Base-by-base conservation (phyloP, 2,329 filamentous ascomycete species). In the Torrubiellomyces zombiae region DNA sequence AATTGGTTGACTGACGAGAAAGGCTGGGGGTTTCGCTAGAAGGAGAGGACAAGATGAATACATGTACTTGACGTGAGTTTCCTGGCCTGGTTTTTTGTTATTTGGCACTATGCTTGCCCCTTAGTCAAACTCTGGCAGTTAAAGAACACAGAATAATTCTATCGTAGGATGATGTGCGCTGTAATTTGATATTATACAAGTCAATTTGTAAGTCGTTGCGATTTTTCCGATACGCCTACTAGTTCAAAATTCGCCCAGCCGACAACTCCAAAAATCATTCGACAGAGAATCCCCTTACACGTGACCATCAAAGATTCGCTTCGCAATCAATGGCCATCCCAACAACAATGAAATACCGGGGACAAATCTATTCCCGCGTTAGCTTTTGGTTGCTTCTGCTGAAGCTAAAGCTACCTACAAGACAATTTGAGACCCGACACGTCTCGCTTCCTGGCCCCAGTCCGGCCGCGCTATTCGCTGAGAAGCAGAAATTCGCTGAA, bases 321-420 rank as follows among this genome's bases (percentile, higher is more conserved):
- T 32, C 31, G 40, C 42, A 13, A 39, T 32, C 5, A 39, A 26
- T 11, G 50, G 50, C 50, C 50, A 53, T 26, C 45, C 44, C 11
- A 53, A 40, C 13, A 52, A 28, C 21, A 46, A 21, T 20, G 32
- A 34, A 24, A 51, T 42, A 19, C 42, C 40, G 23, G 48, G 48
- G 28, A 45, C 38, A 39, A 50, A 53, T 16, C 50, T 53, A 24
- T 12, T 23, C n/a, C n/a, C 10, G 9, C 7, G 3, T 26, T 5
- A 24, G 28, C 11, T 11, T 8, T 43, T 32, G 37, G 32, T 20
- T 16, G 15, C 18, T 10, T 4, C 10, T 7, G 5, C 20, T 6
- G 10, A 13, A n/a, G 18, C n/a, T 15, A 17, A 25, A 27, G 16
- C 12, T 28, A 45, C 50, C 39, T 44, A 53, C 50, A 48, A 21